Base-by-base conservation (phyloP, 257 asterid genomes). In the Przewalskia tangutica region DNA sequence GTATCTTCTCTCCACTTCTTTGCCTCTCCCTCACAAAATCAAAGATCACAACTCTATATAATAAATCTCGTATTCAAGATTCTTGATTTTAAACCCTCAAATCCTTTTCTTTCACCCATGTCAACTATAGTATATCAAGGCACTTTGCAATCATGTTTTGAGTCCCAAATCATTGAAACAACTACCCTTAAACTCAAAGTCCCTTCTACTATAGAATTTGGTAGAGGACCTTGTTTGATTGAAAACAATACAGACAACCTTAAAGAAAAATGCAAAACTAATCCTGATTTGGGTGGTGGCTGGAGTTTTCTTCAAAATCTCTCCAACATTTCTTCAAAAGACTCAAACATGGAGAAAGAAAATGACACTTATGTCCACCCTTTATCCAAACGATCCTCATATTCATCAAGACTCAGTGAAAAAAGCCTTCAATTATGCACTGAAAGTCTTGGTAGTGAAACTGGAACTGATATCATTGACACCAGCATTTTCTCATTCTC, bases 371-470 rank as follows among this genome's bases (percentile, higher is more conserved):
- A 86, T 67, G 79, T 79, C 23, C 88, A 88, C 82, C 92, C 93
- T 38, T 53, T 58, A 48, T 55, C 83, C 0, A 82, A 65, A 11
- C 71, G 73, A 9, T 81, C 90, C 0, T 84, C 90, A 0, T 88
- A 82, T 8, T 83, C 91, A 17, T 67, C 77, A 0, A 76, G 73
- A 48, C 87, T 91, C 13, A 93, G 90, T 70, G 87, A 87, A 0
- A 85, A 87, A 62, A 91, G 97, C 81, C 88, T 95, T n/a, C 86
- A 90, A 58, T 38, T 95, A 16, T 95, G 98, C 90, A 95, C 98
- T 7, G 98, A 95, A 51, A 91, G 88, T 67, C 65, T 95, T 1
- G 98, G 98, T 0, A 91, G 94, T 76, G 98, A 95, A 58, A 89
- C 94, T n/a, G 98, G 98, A 9, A 85, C 84, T 34, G 97, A 93